A percentile compares a stretch with the other conserved stretches of the same genome.
These are phyloP conservation scores for Rhodotorula sp. DNA, from an alignment of 1,284 basidiomycete species.

Conservation along the genomic window DNA sequence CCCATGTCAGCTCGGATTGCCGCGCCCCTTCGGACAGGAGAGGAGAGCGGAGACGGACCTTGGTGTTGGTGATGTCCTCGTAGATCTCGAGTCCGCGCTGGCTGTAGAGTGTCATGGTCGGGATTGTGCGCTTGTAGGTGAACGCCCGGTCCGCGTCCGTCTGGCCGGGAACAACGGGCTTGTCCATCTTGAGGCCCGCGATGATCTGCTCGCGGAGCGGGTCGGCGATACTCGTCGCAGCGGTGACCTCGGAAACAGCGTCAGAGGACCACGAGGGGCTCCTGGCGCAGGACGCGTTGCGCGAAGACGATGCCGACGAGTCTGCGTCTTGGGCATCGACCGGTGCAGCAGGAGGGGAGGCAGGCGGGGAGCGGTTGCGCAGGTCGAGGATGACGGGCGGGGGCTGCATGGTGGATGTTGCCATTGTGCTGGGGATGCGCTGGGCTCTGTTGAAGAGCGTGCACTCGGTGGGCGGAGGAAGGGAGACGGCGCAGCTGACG, in stretches of 20 bases:
- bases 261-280: constrained; percentile 1
- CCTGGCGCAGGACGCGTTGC: neutral
- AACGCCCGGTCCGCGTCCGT: constrained; percentile 11
- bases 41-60: constrained; percentile 12
- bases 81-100: constrained; percentile 44
- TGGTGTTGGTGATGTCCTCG: constrained; percentile 43
- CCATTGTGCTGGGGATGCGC: neutral
- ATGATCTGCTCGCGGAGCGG: constrained; percentile 20
- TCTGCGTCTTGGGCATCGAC: neutral
- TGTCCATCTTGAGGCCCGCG: constrained; percentile 1
- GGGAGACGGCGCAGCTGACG: neutral
- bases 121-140: constrained; percentile 20
- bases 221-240: constrained; percentile 1
- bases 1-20: neutral
- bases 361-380: constrained; percentile 4
- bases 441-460: neutral
- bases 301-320: neutral
- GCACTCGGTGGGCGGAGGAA: no score
- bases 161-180: constrained; percentile 9
- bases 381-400: constrained; percentile 23
- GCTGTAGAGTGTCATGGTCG: constrained; percentile 36
- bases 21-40: neutral
- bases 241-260: neutral
- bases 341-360: neutral
- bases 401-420: neutral